These are phyloP conservation scores for Penicillium concentricum DNA, from an alignment of 2,329 filamentous ascomycete genomes.

Conservation along the genomic window DNA sequence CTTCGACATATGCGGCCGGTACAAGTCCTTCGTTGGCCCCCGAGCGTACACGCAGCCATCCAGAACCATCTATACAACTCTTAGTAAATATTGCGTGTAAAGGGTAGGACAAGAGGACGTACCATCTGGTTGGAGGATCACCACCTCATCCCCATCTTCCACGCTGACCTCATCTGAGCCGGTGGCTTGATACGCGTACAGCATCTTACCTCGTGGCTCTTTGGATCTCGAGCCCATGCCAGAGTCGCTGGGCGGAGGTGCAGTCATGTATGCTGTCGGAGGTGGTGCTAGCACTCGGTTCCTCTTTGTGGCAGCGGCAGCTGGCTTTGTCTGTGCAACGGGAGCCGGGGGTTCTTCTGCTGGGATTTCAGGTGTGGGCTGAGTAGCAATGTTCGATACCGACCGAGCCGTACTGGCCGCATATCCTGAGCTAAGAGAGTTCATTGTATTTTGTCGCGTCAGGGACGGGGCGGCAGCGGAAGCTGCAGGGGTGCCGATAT, in stretches of 20 bases:
- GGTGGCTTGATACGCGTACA: constrained; percentile 80
- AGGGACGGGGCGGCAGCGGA: constrained; percentile 65
- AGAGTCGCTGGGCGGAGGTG: constrained; percentile 54
- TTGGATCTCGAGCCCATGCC: constrained; percentile 30
- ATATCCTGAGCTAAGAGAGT: constrained; percentile 84
- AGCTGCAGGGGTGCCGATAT: constrained; percentile 34
- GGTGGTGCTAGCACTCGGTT: constrained; percentile 84
- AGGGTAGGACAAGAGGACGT: constrained; percentile 41
- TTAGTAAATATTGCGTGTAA: constrained; percentile 7
- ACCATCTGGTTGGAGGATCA: constrained; percentile 85
- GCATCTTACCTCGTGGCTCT: constrained; percentile 78
- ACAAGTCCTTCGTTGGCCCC: constrained; percentile 77
- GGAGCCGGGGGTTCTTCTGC: constrained; percentile 43
- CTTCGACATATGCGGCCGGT: constrained; percentile 80
- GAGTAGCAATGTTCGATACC: constrained; percentile 59
- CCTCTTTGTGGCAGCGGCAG: constrained; percentile 45
- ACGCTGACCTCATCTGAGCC: constrained; percentile 80
- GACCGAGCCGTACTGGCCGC: constrained; percentile 76
- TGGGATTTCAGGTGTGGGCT: constrained; percentile 53
- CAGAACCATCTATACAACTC: constrained; percentile 68
- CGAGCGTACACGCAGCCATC: constrained; percentile 82
- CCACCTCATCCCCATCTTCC: constrained; percentile 73
- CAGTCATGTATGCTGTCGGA: constrained; percentile 73
- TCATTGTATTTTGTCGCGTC: constrained; percentile 82
- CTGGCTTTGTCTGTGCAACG: constrained; percentile 32